phyloP scores from a whole-genome alignment of 345 rosid genomes.

The Gossypioides kirkii region DNA sequence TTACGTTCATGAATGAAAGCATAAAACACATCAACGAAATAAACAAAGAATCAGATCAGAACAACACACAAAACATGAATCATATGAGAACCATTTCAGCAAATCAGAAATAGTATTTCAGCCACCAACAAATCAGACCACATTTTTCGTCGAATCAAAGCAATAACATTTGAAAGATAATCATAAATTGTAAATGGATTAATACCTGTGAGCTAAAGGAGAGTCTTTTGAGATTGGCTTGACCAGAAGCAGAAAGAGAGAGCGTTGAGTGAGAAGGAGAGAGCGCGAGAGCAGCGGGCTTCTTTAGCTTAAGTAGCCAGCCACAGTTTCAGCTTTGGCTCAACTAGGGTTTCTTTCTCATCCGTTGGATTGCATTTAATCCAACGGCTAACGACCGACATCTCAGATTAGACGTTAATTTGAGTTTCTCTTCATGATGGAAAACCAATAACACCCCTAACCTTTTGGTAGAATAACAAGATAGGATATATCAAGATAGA shows the following conservation, averaged over 20 bases:
- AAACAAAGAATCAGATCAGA: not conserved
- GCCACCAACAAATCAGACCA: not conserved
- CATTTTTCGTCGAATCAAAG: not conserved
- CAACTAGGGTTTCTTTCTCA: constrained; percentile 14
- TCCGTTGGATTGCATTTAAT: constrained; percentile 8
- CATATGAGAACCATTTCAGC: not conserved
- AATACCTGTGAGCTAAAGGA: not conserved
- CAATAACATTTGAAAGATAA: not conserved
- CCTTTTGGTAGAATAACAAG: not conserved
- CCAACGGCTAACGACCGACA: not conserved
- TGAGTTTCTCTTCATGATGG: not conserved
- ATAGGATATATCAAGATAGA: not conserved
- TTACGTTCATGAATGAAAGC: not conserved
- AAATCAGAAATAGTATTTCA: not conserved
- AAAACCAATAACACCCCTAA: not conserved
- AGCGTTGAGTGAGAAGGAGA: not conserved
- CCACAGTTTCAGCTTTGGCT: not conserved
- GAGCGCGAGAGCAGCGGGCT: not conserved
- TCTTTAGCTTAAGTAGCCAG: constrained; percentile 2
- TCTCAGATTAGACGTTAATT: not conserved
- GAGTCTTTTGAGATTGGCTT: not conserved
- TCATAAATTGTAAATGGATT: not conserved
- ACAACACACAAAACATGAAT: not conserved
- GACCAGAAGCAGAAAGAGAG: not conserved
- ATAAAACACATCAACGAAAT: not conserved